Base-by-base conservation (phyloP, 1,284 basidiomycete species). In the Apiotrichum mycotoxinovorans region DNA sequence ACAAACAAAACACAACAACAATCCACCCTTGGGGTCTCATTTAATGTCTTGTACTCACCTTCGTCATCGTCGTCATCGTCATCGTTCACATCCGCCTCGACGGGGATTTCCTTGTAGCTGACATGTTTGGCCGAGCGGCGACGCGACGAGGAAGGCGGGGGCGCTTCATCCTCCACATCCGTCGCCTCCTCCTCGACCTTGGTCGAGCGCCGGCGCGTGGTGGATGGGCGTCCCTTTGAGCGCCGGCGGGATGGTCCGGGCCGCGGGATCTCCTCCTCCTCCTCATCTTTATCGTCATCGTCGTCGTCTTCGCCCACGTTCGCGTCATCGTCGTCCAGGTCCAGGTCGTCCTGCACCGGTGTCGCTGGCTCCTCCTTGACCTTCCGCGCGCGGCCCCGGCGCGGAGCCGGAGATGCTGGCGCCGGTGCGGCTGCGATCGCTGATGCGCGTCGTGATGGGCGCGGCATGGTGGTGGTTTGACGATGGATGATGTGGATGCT, bases 31-130 rank as follows among this genome's bases (percentile, higher is more conserved):
- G 5, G 11, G 18, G 11, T 20, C 4, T 8, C 11, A 41, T 27
- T 44, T 15, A 22, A 4, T 14, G 27, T 12, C 17, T 11, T 14
- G 10, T 26, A 44, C 43, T 35, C 53, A 49, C 51, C 50, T 17
- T 57, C 49, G 2, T 58, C 57, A 14, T 60, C 63, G 1, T 43
- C 59, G 9, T 60, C 58, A 14, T 65, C 65, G 2, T 62, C 65
- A 2, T 60, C 60, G 1, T 42, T 54, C 15, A 57, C 61, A 14
- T 52, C 38, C 33, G 34, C 56, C 20, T 57, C 59, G 10, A 58
- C 40, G n/a, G 63, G 61, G 10, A 66, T 50, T 40, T 66, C 65
- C 46, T 54, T 56, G 54, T 66, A 66, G 46, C 58, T 60, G 45
- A 66, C 65, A 34, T 64, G 62, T 51, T 63, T 64, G 46, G 52